Evolutionary conservation across 208 protist genomes (phyloP).

Genomic region (Trypanosoma platydactyli): DNA sequence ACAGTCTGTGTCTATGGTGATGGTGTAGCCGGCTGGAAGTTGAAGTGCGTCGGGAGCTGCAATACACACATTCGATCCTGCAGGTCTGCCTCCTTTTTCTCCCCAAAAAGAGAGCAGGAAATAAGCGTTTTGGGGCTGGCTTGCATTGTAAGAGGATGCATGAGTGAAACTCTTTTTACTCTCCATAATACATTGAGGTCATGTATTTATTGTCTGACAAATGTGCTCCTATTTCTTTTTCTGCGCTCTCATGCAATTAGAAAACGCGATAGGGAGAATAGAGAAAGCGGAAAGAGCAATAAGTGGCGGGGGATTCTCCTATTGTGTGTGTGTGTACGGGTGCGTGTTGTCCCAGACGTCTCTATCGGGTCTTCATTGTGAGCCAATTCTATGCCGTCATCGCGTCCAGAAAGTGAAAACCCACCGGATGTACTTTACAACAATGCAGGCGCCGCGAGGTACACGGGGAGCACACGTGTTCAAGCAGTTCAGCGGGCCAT

Average conservation of each 20-base stretch:
- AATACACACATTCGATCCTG: too few relatives aligned
- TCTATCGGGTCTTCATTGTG: not conserved
- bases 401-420: constrained; percentile 91
- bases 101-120: too few relatives aligned
- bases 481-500: constrained; percentile 97
- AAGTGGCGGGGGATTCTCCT: not conserved
- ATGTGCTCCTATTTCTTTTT: constrained; percentile 6
- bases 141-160: too few relatives aligned
- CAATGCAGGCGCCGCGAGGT: constrained; percentile 92
- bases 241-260: not conserved
- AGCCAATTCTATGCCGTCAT: constrained; percentile 49
- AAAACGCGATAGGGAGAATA: too few relatives aligned
- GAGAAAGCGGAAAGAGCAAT: too few relatives aligned
- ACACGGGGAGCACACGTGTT: constrained; percentile 95
- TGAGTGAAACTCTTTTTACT: not conserved
- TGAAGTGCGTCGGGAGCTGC: too few relatives aligned
- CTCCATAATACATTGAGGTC: too few relatives aligned
- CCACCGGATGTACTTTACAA: constrained; percentile 97
- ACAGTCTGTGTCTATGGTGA: constrained; percentile 16
- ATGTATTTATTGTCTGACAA: constrained; percentile 9
- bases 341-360: not conserved
- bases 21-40: too few relatives aligned
- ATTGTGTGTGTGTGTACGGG: constrained; percentile 4
- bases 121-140: too few relatives aligned
- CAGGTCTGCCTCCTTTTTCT: too few relatives aligned